Conservation (phyloP, 179 eudicot species). For the Nepenthes alata region DNA sequence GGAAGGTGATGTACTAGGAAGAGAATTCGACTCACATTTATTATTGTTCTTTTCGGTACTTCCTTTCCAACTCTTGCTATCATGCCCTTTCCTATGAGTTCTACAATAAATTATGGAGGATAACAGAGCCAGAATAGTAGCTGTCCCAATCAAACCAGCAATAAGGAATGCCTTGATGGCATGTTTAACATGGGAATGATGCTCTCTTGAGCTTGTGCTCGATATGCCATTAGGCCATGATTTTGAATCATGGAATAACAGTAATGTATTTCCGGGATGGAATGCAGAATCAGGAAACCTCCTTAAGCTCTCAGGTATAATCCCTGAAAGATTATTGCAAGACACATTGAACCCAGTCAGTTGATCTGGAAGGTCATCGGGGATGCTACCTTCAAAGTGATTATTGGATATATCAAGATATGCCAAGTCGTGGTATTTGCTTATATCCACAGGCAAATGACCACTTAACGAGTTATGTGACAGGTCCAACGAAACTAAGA, state of each 20-base stretch:
- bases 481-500: slow-evolving; percentile 30
- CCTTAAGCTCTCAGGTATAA: slow-evolving; percentile 36
- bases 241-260: slow-evolving; percentile 20
- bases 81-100: slow-evolving; percentile 11
- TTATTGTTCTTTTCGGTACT: slow-evolving; percentile 18
- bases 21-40: slow-evolving; percentile 17
- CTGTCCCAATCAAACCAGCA: slow-evolving; percentile 28
- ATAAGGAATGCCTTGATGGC: slow-evolving; percentile 26
- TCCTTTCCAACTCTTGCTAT: slow-evolving; percentile 7
- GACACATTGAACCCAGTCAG: slow-evolving; percentile 37
- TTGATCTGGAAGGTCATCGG: slow-evolving; percentile 31
- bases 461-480: slow-evolving; percentile 40
- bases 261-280: slow-evolving; percentile 44
- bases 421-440: slow-evolving; percentile 22
- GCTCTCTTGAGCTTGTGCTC: slow-evolving; percentile 7
- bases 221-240: slow-evolving; percentile 15
- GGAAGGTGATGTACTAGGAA: slow-evolving; percentile 17
- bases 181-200: slow-evolving; percentile 21
- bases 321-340: slow-evolving; percentile 53
- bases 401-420: slow-evolving; percentile 42
- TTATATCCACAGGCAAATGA: slow-evolving; percentile 28
- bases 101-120: slow-evolving; percentile 22
- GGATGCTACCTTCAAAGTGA: slow-evolving; percentile 40
- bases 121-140: slow-evolving; percentile 21
- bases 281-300: slow-evolving; percentile 44